A percentile compares a stretch with the other conserved stretches of the same genome.
These are phyloP conservation scores for Coemansia erecta DNA, from an alignment of 192 early-diverging fungal species.

Conservation along the genomic window DNA sequence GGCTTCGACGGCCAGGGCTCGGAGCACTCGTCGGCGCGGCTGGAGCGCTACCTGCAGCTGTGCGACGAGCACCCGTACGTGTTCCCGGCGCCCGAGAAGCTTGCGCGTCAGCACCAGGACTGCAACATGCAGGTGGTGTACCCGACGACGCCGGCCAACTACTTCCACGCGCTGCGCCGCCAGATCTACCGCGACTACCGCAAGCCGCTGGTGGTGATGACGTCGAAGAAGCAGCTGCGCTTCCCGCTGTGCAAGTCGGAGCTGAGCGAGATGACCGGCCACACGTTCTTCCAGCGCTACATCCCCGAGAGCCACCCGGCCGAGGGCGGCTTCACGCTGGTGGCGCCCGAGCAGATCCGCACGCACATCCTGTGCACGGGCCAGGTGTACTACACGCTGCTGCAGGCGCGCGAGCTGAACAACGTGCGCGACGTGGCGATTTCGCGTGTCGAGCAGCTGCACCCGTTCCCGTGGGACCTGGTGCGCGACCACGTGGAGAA, in stretches of 20 bases:
- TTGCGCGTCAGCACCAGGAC: slow-evolving; percentile 93
- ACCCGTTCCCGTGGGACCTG: slow-evolving; percentile 93
- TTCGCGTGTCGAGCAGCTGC: slow-evolving; percentile 91
- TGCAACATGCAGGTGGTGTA: slow-evolving; percentile 98
- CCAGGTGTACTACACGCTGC: slow-evolving; percentile 94
- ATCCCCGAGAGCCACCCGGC: slow-evolving; percentile 90
- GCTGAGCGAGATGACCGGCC: slow-evolving; percentile 75
- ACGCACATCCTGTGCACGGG: slow-evolving; percentile 94
- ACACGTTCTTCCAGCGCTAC: slow-evolving; percentile 84
- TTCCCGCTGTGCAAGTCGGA: slow-evolving; percentile 88
- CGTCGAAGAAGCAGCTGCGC: slow-evolving; percentile 88
- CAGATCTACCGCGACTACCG: slow-evolving; percentile 97
- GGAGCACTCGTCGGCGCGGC: slow-evolving; percentile 93
- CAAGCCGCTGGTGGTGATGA: slow-evolving; percentile 82
- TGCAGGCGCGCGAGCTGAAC: slow-evolving; percentile 88
- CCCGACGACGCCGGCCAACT: slow-evolving; percentile 96
- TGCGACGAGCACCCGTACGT: slow-evolving; percentile 91
- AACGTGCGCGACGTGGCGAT: slow-evolving; percentile 85
- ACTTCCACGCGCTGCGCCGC: slow-evolving; percentile 93
- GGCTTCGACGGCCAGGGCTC: slow-evolving; percentile 99
- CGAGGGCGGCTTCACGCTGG: slow-evolving; percentile 61
- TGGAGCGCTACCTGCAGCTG: slow-evolving; percentile 95
- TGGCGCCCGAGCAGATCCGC: slow-evolving; percentile 80
- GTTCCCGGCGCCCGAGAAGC: slow-evolving; percentile 73
- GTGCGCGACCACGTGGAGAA: slow-evolving; percentile 82